Conservation (phyloP, 768 basidiomycete genomes). For the Trametes sanguinea region DNA sequence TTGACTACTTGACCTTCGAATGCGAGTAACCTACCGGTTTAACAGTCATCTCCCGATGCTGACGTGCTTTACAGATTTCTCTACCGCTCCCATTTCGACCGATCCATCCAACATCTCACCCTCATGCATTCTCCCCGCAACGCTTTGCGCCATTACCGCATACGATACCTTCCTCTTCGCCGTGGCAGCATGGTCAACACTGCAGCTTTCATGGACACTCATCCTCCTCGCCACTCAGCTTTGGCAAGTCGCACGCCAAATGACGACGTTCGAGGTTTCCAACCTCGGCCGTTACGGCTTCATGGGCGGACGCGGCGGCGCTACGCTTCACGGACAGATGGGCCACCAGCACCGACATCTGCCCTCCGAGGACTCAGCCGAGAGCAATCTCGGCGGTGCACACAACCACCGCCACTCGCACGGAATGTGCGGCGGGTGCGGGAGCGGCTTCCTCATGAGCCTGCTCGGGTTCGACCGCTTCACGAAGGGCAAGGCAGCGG, state of each 20-base stretch:
- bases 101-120: slow-evolving; percentile 45
- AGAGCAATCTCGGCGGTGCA: slow-evolving; percentile 46
- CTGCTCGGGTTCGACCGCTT: slow-evolving; percentile 93
- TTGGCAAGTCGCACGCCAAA: slow-evolving; percentile 92
- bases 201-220: slow-evolving; percentile 94
- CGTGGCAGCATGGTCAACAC: slow-evolving; percentile 81
- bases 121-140: slow-evolving; percentile 66
- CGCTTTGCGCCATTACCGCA: slow-evolving; percentile 70
- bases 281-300: slow-evolving; percentile 95
- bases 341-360: slow-evolving; percentile 62
- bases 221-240: slow-evolving; percentile 84
- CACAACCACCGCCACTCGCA: slow-evolving; percentile 44
- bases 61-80: slow-evolving; percentile 50
- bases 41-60: no score
- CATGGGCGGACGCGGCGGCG: slow-evolving; percentile 89
- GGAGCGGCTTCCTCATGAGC: slow-evolving; percentile 78
- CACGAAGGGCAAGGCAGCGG: slow-evolving; percentile 86
- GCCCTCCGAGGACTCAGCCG: slow-evolving; percentile 35
- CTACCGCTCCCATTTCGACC: slow-evolving; percentile 42
- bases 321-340: slow-evolving; percentile 71
- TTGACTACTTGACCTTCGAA: slow-evolving; percentile 81
- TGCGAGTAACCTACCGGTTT: slow-evolving; percentile 52
- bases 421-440: slow-evolving; percentile 40
- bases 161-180: slow-evolving; percentile 84
- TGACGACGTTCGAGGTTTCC: slow-evolving; percentile 94